Evolutionary conservation across 1,139 yeast genomes (phyloP).

Genomic region (Citeromyces siamensis): DNA sequence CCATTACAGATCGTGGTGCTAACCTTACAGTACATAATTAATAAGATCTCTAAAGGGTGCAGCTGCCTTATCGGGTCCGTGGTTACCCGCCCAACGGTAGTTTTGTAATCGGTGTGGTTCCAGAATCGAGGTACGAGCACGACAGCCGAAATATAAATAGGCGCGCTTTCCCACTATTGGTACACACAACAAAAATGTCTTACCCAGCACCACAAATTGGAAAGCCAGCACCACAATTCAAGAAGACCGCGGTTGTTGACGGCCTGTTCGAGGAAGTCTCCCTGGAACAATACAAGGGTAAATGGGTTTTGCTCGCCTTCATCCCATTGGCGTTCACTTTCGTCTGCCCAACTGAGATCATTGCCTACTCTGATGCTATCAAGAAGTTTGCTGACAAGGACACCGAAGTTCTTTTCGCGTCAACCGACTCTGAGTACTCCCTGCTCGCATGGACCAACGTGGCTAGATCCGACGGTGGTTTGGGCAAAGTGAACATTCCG

Average conservation of each 20-base stretch:
- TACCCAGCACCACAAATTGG: conserved; percentile 61
- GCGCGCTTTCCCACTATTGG: neutral
- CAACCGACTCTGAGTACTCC: conserved; percentile 97
- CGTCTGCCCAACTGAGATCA: conserved; percentile 98
- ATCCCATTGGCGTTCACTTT: conserved; percentile 98
- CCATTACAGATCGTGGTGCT: too few relatives aligned
- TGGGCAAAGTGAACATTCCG: conserved; percentile 91
- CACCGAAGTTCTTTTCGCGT: conserved; percentile 85
- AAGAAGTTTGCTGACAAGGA: conserved; percentile 81
- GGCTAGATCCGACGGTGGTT: conserved; percentile 95
- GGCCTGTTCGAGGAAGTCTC: conserved; percentile 92
- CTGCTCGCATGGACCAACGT: conserved; percentile 97
- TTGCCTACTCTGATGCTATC: conserved; percentile 94
- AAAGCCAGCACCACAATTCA: conserved; percentile 93
- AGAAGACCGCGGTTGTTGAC: conserved; percentile 92
- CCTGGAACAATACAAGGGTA: conserved; percentile 91
- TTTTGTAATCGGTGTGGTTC: conserved; percentile 1
- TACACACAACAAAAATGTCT: conserved; percentile 1
- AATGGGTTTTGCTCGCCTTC: conserved; percentile 95
- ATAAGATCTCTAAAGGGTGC: neutral
- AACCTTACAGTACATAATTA: too few relatives aligned
- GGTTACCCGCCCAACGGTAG: neutral
- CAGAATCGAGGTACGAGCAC: neutral
- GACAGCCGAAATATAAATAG: conserved; percentile 1
- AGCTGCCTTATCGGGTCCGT: neutral